Percentiles rank a stretch among this genome's conserved stretches.
These are phyloP conservation scores for Ustilago lituana DNA, from an alignment of 1,284 basidiomycete species.

Conservation along the genomic window DNA sequence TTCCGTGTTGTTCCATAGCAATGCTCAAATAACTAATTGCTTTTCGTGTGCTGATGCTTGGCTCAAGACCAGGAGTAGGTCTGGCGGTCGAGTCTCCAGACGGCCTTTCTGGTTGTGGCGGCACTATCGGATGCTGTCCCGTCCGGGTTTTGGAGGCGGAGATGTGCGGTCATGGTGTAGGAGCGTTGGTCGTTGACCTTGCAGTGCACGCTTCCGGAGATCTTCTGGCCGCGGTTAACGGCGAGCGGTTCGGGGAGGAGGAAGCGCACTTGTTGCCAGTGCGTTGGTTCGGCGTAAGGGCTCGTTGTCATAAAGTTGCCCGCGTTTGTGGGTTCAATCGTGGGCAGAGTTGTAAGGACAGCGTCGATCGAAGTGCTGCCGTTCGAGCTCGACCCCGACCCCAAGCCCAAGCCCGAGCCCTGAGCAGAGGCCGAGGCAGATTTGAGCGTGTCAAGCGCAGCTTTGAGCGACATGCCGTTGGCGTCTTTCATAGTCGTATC, in stretches of 20 bases:
- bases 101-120: conserved; percentile 27
- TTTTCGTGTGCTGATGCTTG: too few relatives aligned
- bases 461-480: conserved; percentile 14
- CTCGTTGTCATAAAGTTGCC: conserved; percentile 61
- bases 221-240: conserved; percentile 58
- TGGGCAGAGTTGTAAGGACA: conserved; percentile 24
- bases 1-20: neutral
- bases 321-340: conserved; percentile 12
- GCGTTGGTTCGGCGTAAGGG: conserved; percentile 61
- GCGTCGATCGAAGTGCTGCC: conserved; percentile 8
- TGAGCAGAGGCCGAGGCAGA: conserved; percentile 13
- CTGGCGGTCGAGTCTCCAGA: conserved; percentile 62
- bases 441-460: conserved; percentile 14
- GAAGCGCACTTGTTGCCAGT: conserved; percentile 65
- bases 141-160: conserved; percentile 34
- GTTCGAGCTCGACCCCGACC: neutral
- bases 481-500: conserved; percentile 24
- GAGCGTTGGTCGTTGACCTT: conserved; percentile 58
- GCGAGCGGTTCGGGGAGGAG: conserved; percentile 61
- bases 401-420: neutral
- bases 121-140: conserved; percentile 19
- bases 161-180: conserved; percentile 52
- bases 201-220: conserved; percentile 58
- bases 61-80: conserved; percentile 59
- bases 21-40: too few relatives aligned